These are phyloP conservation scores for Poa annua DNA, from an alignment of 176 grass and related monocot genomes.

Conservation along the genomic window DNA sequence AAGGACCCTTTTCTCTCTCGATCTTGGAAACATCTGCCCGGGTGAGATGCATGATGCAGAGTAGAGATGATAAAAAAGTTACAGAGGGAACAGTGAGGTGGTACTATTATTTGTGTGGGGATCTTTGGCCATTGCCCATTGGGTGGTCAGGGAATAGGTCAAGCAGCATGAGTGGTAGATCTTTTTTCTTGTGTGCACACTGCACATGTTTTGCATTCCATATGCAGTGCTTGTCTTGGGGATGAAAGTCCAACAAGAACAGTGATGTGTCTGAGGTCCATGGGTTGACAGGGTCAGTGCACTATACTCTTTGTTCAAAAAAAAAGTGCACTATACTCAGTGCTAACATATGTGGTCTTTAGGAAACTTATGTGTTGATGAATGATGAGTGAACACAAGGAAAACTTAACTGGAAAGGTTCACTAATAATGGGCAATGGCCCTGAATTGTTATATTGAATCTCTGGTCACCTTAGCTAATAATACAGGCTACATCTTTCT, in stretches of 20 bases:
- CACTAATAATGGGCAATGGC: not conserved
- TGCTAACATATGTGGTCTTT: not conserved
- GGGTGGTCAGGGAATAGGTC: conserved; percentile 27
- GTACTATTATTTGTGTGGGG: conserved; percentile 34
- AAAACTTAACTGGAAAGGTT: not conserved
- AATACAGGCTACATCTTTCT: not conserved
- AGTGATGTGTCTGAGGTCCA: not conserved
- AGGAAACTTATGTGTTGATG: not conserved
- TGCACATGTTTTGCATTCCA: conserved; percentile 2
- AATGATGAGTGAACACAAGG: not conserved
- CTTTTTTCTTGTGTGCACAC: conserved; percentile 22
- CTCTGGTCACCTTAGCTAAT: not conserved
- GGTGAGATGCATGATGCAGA: conserved; percentile 36
- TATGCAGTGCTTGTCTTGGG: not conserved
- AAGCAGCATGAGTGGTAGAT: conserved; percentile 37
- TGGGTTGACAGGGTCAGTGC: not conserved
- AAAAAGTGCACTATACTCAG: not conserved
- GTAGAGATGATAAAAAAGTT: conserved; percentile 9
- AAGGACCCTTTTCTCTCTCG: conserved; percentile 46
- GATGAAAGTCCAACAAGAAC: not conserved
- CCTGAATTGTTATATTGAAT: not conserved
- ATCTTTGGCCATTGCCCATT: conserved; percentile 14
- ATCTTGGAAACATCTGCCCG: conserved; percentile 49
- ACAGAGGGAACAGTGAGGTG: conserved; percentile 14
- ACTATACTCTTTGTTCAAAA: too few species aligned